Evolutionary conservation across 805 yeast species (phyloP), one percentile per base, ranked within the genome.

Genomic region (Suhomyces sp.): DNA sequence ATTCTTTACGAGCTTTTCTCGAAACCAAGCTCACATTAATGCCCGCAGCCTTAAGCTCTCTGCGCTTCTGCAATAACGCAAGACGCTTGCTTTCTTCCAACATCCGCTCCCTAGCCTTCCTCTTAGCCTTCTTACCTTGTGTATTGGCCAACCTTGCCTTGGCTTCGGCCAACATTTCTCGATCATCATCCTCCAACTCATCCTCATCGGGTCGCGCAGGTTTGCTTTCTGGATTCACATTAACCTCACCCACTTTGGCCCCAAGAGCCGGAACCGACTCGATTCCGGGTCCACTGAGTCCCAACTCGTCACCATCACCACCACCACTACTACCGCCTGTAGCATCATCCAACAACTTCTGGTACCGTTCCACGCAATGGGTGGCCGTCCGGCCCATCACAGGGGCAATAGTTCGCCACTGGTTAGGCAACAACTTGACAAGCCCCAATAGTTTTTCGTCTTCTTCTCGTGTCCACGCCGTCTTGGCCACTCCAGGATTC

Each of bases 141-240:
- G 97, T 91, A 60, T 90, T 92, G 10, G 96, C 89, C 56, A 93
- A 72, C 59, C 99, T 80, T 1, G 97, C 96, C 46, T 86, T 80
- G 0, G 99, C 99, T 64, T 94, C 99, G n/a, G 89, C 83, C 6
- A 92, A 68, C 97, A 92, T 90, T 65, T 93, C 97, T 51, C 80
- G 72, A 61, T 93, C 97, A 53, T 89, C 97, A 43, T 90, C 97
- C 52, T 85, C 92, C 77, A 90, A 72, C 24, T 85, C 88, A 12
- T 81, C 84, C 2, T 83, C 82, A 69, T 90, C 96, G 0, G 96
- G 96, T 54, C 81, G 77, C 0, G 97, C 93, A 2, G 89, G 89
- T 53, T 80, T 81, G 21, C 88, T 79, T 62, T 92, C 97, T 0
- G 92, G 87, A 56, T 83, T 76, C 15, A 87, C 72, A 59, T 86